Evolutionary conservation across 2,329 filamentous ascomycete genomes (phyloP), one percentile per base, ranked within the genome.

Genomic region (Didymella keratinophila): DNA sequence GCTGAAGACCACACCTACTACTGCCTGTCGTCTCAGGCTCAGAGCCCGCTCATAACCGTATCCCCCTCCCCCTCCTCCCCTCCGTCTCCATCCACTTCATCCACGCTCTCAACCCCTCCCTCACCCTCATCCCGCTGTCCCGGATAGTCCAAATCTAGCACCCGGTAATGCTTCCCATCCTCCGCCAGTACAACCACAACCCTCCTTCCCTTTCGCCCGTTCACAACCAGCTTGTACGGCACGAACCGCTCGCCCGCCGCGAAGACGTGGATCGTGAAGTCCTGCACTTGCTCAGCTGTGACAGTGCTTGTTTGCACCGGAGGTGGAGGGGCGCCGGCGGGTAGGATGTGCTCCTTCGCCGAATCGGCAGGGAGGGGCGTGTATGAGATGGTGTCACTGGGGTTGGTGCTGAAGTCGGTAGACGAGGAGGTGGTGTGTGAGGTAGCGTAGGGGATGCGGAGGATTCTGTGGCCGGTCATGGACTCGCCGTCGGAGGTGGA

Each of bases 141-240:
- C 45, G 56, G 71, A 37, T 74, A 77, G 62, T 80, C 85, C 63
- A 88, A 67, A 71, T 87, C 85, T 57, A 87, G 73, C 14, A 87
- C 81, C 46, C 81, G 78, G 71, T 85, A 87, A 58, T 83, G 80
- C 68, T 82, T 78, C 34, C 77, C 73, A 67, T 84, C 81, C 27
- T 81, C 78, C 43, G 84, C 85, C 59, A 87, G 68, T 27, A 87
- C 82, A 51, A 85, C 81, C 20, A 85, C 77, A 3, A 83, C 81
- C 57, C 83, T 73, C 62, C 84, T 77, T 1, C 81, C 82, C 55
- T 80, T 81, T 11, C 84, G 76, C 20, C 85, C 85, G 65, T 87
- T 87, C 2, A 86, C 80, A 32, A 84, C 78, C 7, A 88, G 63
- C 55, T 75, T 76, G 21, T 81, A 56, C 0, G 86, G 84, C 41